phyloP scores from a whole-genome alignment of 345 rosid species.

The Populus davidiana region DNA sequence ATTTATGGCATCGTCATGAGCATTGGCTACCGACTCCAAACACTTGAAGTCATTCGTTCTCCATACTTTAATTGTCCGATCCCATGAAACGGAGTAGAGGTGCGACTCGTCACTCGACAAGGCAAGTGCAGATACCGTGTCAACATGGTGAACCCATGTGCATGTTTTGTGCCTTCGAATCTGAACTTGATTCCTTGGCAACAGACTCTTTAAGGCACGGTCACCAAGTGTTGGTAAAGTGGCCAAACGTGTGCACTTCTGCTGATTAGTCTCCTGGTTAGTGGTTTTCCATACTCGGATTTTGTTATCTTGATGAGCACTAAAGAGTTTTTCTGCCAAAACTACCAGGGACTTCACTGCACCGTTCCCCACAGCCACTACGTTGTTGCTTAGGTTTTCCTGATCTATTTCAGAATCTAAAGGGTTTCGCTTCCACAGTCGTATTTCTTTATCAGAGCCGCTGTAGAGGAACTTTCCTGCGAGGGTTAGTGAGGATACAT shows the following conservation, averaged over 20 bases:
- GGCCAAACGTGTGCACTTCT: slow-evolving; percentile 57
- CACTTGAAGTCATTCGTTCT: slow-evolving; percentile 77
- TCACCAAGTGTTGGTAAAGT: slow-evolving; percentile 84
- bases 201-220: slow-evolving; percentile 52
- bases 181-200: slow-evolving; percentile 63
- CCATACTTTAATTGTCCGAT: slow-evolving; percentile 85
- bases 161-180: slow-evolving; percentile 69
- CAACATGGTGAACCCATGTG: slow-evolving; percentile 89
- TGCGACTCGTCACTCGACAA: slow-evolving; percentile 59
- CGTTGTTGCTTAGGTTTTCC: slow-evolving; percentile 16
- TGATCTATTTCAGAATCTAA: slow-evolving; percentile 31
- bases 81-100: slow-evolving; percentile 95
- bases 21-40: slow-evolving; percentile 67
- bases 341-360: slow-evolving; percentile 77
- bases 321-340: slow-evolving; percentile 65
- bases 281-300: slow-evolving; percentile 87
- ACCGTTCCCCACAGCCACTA: slow-evolving; percentile 53
- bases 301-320: slow-evolving; percentile 93
- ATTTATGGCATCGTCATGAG: slow-evolving; percentile 88
- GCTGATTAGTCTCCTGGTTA: slow-evolving; percentile 35
- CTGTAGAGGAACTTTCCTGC: slow-evolving; percentile 62
- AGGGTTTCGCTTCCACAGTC: slow-evolving; percentile 51
- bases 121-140: slow-evolving; percentile 75
- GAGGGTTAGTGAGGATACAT: slow-evolving; percentile 60
- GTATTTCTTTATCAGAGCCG: slow-evolving; percentile 67